Evolutionary conservation across 116 monocot genomes (phyloP).

Genomic region (Cymodocea nodosa): DNA sequence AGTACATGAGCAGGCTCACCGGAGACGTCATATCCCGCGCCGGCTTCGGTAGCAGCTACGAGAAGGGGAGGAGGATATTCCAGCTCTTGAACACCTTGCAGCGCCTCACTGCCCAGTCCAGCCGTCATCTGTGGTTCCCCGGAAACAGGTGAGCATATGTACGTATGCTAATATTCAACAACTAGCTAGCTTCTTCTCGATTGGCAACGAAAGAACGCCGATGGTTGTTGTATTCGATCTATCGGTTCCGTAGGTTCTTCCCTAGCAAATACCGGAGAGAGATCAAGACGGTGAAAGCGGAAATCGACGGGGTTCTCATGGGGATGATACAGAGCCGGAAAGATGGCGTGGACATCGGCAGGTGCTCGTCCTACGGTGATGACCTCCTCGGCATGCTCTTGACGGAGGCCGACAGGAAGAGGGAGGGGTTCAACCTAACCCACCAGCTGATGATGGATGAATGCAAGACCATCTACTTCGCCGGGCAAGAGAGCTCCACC

Average conservation of each 20-base stretch:
- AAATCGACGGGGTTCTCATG: conserved; percentile 63
- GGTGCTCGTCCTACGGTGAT: conserved; percentile 46
- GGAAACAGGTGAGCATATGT: conserved; percentile 41
- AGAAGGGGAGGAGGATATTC: conserved; percentile 66
- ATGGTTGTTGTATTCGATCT: too few relatives aligned
- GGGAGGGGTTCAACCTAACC: conserved; percentile 32
- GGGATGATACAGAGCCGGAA: conserved; percentile 65
- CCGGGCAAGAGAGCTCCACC: conserved; percentile 84
- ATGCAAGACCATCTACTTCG: conserved; percentile 96
- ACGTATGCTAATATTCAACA: background rate
- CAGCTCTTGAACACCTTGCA: conserved; percentile 52
- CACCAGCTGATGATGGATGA: conserved; percentile 73
- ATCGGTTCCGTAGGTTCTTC: conserved; percentile 48
- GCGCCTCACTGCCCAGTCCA: conserved; percentile 60
- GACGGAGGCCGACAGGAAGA: conserved; percentile 43
- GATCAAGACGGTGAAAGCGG: conserved; percentile 51
- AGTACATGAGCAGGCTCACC: conserved; percentile 52
- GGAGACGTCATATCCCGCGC: conserved; percentile 76
- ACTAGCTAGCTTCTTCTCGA: too few relatives aligned
- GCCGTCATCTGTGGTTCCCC: conserved; percentile 81
- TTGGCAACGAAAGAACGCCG: too few relatives aligned
- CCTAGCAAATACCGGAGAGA: conserved; percentile 78
- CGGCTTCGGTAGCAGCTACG: conserved; percentile 80
- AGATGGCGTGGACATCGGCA: conserved; percentile 50
- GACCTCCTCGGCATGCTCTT: conserved; percentile 66